Base-by-base conservation (phyloP, 2,329 filamentous ascomycete genomes). In the Gnomoniopsis smithogilvyi region DNA sequence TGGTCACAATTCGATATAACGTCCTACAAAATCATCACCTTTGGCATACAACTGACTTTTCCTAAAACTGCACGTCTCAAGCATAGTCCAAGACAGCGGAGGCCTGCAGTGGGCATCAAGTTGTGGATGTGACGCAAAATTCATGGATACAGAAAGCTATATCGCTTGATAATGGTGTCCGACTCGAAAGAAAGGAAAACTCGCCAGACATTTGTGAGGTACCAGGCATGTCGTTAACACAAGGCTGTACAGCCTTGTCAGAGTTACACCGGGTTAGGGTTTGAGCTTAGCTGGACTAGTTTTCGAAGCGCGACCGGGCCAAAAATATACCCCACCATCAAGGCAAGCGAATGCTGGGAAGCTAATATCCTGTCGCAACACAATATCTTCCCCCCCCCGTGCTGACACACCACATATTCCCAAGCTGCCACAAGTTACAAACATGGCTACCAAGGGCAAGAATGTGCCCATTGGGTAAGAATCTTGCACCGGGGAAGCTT, bases 391-490 rank as follows among this genome's bases (percentile, higher is more conserved):
- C 51, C 34, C 38, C n/a, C 15, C 45, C 21, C 17, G 2, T 12
- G 49, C 22, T 38, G 15, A 14, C 46, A 17, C 30, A 45, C 45
- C 26, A n/a, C 41, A 10, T n/a, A n/a, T n/a, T n/a, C n/a, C 38
- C 30, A 22, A 21, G 15, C 19, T 41, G 21, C 45, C n/a, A 45
- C 33, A 36, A n/a, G 26, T 43, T 36, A 19, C 34, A 41, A 58
- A 59, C 14, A 78, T 78, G 76, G 73, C 75, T 46, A 75, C 69
- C 66, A 70, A 74, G 70, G 75, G 68, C 56, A 78, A 78, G 64
- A 69, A 70, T 59, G 57, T 66, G 55, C 71, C 65, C 36, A 50
- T 69, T 60, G 71, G 71, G 77, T 76, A 64, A 69, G 69, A 53
- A 21, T 17, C 17, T 10, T 8, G 34, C 15, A 41, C 15, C 11